Conservation (phyloP, 768 basidiomycete species). For the Coprinellus aureogranulatus region DNA sequence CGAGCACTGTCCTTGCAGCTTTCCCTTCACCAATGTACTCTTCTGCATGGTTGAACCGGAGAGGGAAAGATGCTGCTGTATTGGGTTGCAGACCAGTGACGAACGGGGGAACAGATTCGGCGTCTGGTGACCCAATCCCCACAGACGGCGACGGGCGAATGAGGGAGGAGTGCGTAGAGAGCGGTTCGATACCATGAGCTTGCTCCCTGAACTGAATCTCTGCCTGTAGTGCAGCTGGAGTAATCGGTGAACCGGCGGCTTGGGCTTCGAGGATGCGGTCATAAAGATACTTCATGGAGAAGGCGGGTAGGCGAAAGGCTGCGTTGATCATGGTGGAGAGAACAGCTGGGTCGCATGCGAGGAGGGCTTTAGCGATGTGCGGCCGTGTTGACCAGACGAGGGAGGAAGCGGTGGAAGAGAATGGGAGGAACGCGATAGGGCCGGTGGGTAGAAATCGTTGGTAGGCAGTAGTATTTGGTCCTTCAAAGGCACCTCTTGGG, state of each 20-base stretch:
- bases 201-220: conserved; percentile 75
- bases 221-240: conserved; percentile 46
- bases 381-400: conserved; percentile 94
- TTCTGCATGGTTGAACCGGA: conserved; percentile 84
- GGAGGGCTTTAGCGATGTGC: conserved; percentile 67
- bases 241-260: conserved; percentile 42
- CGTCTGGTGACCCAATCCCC: conserved; percentile 61
- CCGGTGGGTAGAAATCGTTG: conserved; percentile 95
- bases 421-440: conserved; percentile 91
- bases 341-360: conserved; percentile 59
- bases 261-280: conserved; percentile 57
- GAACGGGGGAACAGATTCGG: conserved; percentile 69
- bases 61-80: conserved; percentile 85
- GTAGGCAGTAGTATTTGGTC: conserved; percentile 77
- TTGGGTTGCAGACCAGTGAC: conserved; percentile 68
- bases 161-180: conserved; percentile 62
- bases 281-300: conserved; percentile 69
- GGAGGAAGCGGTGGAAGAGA: conserved; percentile 74
- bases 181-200: conserved; percentile 61
- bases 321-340: conserved; percentile 81
- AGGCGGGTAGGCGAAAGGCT: conserved; percentile 80
- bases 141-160: conserved; percentile 21
- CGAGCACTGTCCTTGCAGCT: conserved; percentile 73
- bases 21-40: conserved; percentile 74
- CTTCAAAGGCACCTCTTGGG: conserved; percentile 59